These are phyloP conservation scores for Fusarium chuoi DNA, from an alignment of 2,329 filamentous ascomycete genomes.

Conservation along the genomic window DNA sequence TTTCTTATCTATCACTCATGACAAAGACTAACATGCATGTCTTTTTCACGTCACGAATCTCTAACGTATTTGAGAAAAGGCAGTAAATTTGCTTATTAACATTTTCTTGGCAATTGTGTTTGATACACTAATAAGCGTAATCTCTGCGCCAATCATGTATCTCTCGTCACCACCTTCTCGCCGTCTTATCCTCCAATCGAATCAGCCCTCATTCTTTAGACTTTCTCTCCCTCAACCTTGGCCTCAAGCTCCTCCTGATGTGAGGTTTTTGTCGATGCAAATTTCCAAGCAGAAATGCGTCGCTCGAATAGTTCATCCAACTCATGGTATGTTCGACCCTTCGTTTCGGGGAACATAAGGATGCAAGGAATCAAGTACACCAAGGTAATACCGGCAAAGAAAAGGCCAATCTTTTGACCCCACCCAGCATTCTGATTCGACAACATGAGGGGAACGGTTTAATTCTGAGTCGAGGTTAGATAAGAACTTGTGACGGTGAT, in stretches of 20 bases:
- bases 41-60: too few relatives aligned
- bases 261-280: not conserved
- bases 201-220: not conserved
- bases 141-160: too few relatives aligned
- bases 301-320: not conserved
- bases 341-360: not conserved
- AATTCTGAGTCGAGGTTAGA: not conserved
- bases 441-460: not conserved
- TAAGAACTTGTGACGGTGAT: too few relatives aligned
- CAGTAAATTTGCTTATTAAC: too few relatives aligned
- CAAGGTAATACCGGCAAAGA: not conserved
- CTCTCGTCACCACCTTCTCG: too few relatives aligned
- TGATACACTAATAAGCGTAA: too few relatives aligned
- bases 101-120: too few relatives aligned
- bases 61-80: too few relatives aligned
- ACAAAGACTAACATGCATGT: too few relatives aligned
- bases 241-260: not conserved
- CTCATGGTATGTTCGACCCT: not conserved
- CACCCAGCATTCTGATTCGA: not conserved
- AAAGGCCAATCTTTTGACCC: not conserved
- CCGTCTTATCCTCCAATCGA: too few relatives aligned
- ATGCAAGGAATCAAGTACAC: not conserved
- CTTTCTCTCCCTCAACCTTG: accelerated
- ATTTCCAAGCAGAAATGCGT: not conserved
- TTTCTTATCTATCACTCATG: too few relatives aligned